These are phyloP conservation scores for Termitomyces eurrhizus DNA, from an alignment of 768 basidiomycete species.

Conservation along the genomic window DNA sequence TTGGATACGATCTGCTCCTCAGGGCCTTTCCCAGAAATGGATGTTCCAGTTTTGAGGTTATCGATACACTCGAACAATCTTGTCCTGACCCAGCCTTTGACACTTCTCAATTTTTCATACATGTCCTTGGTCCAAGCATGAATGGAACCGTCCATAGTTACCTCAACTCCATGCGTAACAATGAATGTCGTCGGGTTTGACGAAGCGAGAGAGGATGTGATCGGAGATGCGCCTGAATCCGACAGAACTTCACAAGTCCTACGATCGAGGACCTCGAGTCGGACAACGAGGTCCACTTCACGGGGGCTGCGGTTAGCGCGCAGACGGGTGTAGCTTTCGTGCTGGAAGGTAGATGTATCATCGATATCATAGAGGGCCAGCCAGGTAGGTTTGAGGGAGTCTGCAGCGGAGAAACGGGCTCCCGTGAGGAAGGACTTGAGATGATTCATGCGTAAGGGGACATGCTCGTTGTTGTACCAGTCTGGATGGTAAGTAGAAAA, in stretches of 20 bases:
- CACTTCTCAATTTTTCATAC: slow-evolving; percentile 15
- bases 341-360: slow-evolving; percentile 34
- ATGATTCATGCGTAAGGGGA: slow-evolving; percentile 45
- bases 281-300: slow-evolving; percentile 36
- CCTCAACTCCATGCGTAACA: slow-evolving; percentile 29
- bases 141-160: slow-evolving; percentile 11
- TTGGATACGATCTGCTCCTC: slow-evolving; percentile 30
- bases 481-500: slow-evolving; percentile 22
- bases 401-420: slow-evolving; percentile 38
- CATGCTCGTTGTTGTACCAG: slow-evolving; percentile 57
- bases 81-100: slow-evolving; percentile 36
- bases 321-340: slow-evolving; percentile 40
- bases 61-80: slow-evolving; percentile 38
- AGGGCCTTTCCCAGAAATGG: slow-evolving; percentile 17
- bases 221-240: slow-evolving; percentile 29
- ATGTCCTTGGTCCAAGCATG: slow-evolving; percentile 22
- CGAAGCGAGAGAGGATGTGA: slow-evolving; percentile 29
- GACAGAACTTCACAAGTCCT: slow-evolving; percentile 32
- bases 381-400: slow-evolving; percentile 37
- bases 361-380: slow-evolving; percentile 48
- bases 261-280: slow-evolving; percentile 42
- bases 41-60: slow-evolving; percentile 32
- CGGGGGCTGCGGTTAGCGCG: slow-evolving; percentile 40
- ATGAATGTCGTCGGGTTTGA: slow-evolving; percentile 26
- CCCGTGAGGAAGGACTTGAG: slow-evolving; percentile 44